phyloP scores from a whole-genome alignment of 2,329 filamentous ascomycete species.

The Colletotrichum filicis region DNA sequence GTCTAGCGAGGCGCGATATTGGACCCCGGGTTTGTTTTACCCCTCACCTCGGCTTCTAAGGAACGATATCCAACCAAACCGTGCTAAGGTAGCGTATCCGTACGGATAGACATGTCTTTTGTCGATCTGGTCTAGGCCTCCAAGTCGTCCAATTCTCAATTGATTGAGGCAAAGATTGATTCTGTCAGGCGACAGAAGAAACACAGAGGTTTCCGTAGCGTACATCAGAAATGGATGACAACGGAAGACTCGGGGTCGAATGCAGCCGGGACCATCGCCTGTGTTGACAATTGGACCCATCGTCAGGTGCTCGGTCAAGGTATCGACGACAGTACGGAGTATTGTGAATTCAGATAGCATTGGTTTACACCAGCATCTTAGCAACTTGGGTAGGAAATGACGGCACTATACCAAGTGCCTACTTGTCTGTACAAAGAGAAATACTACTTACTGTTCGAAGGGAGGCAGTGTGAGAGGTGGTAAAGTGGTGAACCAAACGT shows the following conservation, averaged over 20 bases:
- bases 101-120: not conserved
- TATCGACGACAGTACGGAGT: not conserved
- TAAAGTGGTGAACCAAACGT: conserved; percentile 8
- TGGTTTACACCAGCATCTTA: too few relatives aligned
- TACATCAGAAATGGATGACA: not conserved
- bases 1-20: not conserved
- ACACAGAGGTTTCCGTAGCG: not conserved
- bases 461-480: too few relatives aligned
- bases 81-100: not conserved
- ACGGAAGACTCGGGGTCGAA: not conserved
- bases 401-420: not conserved
- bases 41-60: not conserved
- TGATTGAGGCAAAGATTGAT: not conserved
- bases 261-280: not conserved
- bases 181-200: not conserved
- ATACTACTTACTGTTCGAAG: too few relatives aligned
- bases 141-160: not conserved
- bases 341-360: conserved; percentile 1
- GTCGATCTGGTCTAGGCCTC: conserved; percentile 21
- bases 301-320: not conserved
- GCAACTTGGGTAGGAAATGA: not conserved
- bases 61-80: too few relatives aligned
- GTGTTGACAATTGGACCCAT: not conserved
- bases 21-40: conserved; percentile 2
- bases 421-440: too few relatives aligned